Evolutionary conservation across 192 early-diverging fungal genomes (phyloP).

Genomic region (Rhizoclosmatium globosum): DNA sequence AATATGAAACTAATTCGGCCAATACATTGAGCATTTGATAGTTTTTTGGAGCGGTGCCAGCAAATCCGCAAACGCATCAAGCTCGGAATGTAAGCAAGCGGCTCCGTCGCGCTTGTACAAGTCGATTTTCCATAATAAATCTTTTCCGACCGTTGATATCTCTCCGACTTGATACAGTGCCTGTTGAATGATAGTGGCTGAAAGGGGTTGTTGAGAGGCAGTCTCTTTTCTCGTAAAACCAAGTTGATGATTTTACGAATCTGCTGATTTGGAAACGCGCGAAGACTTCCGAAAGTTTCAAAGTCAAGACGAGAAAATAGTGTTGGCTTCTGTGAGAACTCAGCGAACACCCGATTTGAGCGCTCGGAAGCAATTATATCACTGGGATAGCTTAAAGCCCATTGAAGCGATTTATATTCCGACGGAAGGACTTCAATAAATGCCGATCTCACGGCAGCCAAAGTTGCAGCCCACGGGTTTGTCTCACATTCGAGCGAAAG

Average conservation of each 20-base stretch:
- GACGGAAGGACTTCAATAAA: not conserved
- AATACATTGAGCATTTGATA: conserved; percentile 2
- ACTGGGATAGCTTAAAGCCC: not conserved
- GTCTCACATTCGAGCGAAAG: not conserved
- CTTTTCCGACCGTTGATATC: not conserved
- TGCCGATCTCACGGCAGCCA: not conserved
- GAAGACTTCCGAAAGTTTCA: not conserved
- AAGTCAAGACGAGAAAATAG: not conserved
- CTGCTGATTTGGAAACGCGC: conserved; percentile 2
- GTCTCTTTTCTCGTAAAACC: not conserved
- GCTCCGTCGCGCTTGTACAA: conserved; percentile 2
- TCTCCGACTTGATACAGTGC: conserved; percentile 6
- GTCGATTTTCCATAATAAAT: not conserved
- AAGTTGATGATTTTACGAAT: conserved; percentile 3
- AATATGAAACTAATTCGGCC: not conserved
- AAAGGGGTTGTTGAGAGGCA: not conserved
- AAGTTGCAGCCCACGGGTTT: not conserved
- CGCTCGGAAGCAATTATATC: not conserved
- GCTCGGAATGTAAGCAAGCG: not conserved
- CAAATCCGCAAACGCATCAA: not conserved
- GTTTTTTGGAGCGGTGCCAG: not conserved
- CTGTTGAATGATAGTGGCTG: not conserved
- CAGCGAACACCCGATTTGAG: not conserved
- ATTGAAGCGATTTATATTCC: not conserved
- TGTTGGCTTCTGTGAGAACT: not conserved